Evolutionary conservation across 495 filamentous ascomycete genomes (phyloP), one percentile per base, ranked within the genome.

Genomic region (Apodospora peruviana): DNA sequence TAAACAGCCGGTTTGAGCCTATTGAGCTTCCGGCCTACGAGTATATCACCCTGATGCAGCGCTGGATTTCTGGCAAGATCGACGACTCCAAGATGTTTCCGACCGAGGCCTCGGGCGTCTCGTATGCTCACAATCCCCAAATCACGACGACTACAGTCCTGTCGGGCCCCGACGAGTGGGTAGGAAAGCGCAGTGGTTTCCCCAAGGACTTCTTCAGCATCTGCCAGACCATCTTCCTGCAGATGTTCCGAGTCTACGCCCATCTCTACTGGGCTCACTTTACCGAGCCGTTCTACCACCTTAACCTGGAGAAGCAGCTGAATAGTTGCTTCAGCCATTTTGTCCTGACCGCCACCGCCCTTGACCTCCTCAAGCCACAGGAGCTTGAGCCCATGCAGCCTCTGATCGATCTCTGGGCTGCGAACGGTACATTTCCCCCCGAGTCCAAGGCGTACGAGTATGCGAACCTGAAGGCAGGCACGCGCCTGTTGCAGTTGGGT

Each of bases 251-350:
- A 32, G 89, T 91, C 65, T 96, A 96, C 57, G 85, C 89, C 27
- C 91, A 96, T 69, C 75, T 91, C 22, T 91, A 91, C 72, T 88
- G 88, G 74, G 81, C 82, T 7, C 87, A 91, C 70, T 91, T 85
- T 72, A 60, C 83, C 46, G 84, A 89, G 43, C 87, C 86, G 9
- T 88, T 88, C 69, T 91, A 87, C 73, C 85, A 91, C 57, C 77
- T 91, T 47, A 87, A 83, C 68, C 79, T 85, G 44, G 83, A 88
- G 58, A 87, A 89, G 70, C 84, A 89, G 56, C 78, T 96, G 43
- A 96, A 96, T 76, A 94, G 89, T 65, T 93, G 88, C 69, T 96
- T 95, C 66, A 87, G 90, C 48, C 90, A 95, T 71, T 96, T 95
- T 56, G 77, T 94, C 53, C 84, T 90, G 22, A 90, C 94, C 4